Evolutionary conservation across 1,284 basidiomycete species (phyloP), one percentile per base, ranked within the genome.

Genomic region (Cryptococcus sp.): DNA sequence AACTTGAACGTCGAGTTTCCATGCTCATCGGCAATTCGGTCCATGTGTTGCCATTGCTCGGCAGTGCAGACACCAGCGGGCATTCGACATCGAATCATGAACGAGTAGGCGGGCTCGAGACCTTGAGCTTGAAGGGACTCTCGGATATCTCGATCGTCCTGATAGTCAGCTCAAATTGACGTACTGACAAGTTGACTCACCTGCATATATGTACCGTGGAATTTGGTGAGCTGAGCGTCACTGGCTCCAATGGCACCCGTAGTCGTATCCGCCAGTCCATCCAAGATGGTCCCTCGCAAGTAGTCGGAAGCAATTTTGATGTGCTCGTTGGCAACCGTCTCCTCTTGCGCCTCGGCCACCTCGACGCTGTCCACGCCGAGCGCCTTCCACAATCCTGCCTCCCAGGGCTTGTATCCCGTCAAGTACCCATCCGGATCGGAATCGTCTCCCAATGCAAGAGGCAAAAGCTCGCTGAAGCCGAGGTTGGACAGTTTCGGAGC

Each of bases 41-140:
- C 91, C 81, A 99, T 89, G 63, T 86, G 82, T 48, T 94, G 76
- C 95, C 95, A 98, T 75, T 99, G 94, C 49, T 82, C 75, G 10
- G 94, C 85, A 25, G 79, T 81, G 71, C 92, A 95, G 25, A 99
- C 92, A 60, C 94, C 94, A 57, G 86, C 94, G 41, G 94, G 93
- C 79, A 97, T 86, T 50, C 94, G 82, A 43, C 91, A 88, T 58
- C 94, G 90, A 65, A 98, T 97, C 95, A 99, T 98, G 80, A 99
- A 99, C 63, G 85, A 82, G 76, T 87, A 99, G 1, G 95, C 94
- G 28, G 91, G 92, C 74, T 99, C 94, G 32, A 89, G 82, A 51
- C 93, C 95, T 70, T 91, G 87, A 32, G 82, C 84, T 71, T 89
- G 83, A 57, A 95, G 85, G 73, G 97, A 94, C 61, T 98, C 94